A percentile compares a stretch with the other conserved stretches of the same genome.
These are phyloP conservation scores for Aspergillus novoparasiticus DNA, from an alignment of 2,329 filamentous ascomycete genomes.

Conservation along the genomic window DNA sequence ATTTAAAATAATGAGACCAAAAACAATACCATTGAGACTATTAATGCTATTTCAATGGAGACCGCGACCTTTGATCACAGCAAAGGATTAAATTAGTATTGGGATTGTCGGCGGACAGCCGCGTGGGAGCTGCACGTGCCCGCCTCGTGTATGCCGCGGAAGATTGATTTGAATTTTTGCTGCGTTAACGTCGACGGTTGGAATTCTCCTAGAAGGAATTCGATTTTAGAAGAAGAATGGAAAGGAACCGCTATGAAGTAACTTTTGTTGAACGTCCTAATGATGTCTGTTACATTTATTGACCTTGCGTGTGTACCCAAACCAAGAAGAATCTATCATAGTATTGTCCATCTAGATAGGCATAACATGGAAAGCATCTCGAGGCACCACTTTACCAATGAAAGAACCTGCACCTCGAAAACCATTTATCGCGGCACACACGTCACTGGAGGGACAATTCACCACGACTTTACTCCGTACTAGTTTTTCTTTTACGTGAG, in stretches of 20 bases:
- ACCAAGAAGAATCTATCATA: too few relatives aligned
- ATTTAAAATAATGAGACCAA: neutral
- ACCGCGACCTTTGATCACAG: neutral
- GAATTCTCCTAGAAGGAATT: conserved; percentile 2
- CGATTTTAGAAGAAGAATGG: neutral
- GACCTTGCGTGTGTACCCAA: too few relatives aligned
- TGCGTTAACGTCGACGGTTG: neutral
- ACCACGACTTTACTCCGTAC: neutral
- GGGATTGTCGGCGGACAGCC: neutral
- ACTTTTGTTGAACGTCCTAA: neutral
- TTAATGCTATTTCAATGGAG: neutral
- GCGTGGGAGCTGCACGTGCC: neutral
- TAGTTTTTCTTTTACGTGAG: neutral
- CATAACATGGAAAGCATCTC: neutral
- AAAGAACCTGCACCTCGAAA: too few relatives aligned
- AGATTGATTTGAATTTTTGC: neutral
- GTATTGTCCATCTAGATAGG: too few relatives aligned
- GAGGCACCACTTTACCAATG: neutral
- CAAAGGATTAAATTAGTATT: neutral
- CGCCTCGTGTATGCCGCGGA: neutral
- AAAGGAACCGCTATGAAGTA: neutral
- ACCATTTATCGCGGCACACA: neutral
- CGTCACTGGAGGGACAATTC: neutral
- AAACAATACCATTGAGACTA: neutral
- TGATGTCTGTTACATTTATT: neutral